These are phyloP conservation scores for Sherardia arvensis DNA, from an alignment of 257 asterid species.

Conservation along the genomic window DNA sequence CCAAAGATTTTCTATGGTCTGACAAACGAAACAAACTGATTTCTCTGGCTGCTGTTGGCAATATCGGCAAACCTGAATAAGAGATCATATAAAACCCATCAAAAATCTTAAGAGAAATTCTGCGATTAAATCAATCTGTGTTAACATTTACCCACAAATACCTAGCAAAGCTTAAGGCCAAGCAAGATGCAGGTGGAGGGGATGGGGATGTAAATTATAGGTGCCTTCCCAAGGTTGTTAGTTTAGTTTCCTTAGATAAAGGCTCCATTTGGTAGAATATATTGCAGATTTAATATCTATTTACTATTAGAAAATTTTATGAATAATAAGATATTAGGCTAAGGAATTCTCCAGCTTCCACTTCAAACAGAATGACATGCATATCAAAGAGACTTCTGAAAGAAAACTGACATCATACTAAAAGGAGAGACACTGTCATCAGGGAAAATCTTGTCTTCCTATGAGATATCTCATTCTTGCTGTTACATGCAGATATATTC, in stretches of 20 bases:
- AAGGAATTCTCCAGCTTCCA: background rate
- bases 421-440: background rate
- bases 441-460: too few relatives aligned
- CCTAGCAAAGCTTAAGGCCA: background rate
- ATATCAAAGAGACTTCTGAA: background rate
- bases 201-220: too few relatives aligned
- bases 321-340: background rate
- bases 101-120: background rate
- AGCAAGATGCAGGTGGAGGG: too few relatives aligned
- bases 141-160: background rate
- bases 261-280: too few relatives aligned
- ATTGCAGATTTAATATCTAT: too few relatives aligned
- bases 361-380: background rate
- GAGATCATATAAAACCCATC: conserved; percentile 13
- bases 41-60: conserved; percentile 98
- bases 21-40: conserved; percentile 75
- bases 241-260: too few relatives aligned
- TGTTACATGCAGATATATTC: too few relatives aligned
- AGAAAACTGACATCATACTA: background rate
- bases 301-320: too few relatives aligned
- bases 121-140: background rate
- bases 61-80: conserved; percentile 82
- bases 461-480: too few relatives aligned
- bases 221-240: too few relatives aligned
- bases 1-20: conserved; percentile 91